Base-by-base conservation (phyloP, 768 basidiomycete species). In the Podaxis rugospora region DNA sequence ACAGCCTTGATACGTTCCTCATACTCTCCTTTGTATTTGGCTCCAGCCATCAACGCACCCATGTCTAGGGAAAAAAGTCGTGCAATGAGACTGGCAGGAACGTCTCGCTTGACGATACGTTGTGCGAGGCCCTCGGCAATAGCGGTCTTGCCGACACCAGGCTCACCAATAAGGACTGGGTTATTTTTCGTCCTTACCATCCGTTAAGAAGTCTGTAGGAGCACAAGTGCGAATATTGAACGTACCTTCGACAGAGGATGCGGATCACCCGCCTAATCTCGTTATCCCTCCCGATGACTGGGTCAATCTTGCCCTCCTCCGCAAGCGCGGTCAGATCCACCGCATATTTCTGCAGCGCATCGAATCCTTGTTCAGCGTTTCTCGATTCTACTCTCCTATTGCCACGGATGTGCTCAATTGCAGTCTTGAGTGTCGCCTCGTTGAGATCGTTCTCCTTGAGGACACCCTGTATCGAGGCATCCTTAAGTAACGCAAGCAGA, bases 51-150 rank as follows among this genome's bases (percentile, higher is more conserved):
- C 57, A 98, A 83, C 0, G 95, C 93, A 64, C 95, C 95, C 90
- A 97, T 92, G 70, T 97, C 95, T 35, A 98, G 81, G 5, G 93
- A 89, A 71, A 83, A 94, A 11, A 95, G 79, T 7, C 90, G 84
- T 2, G 84, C 83, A 52, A 93, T 79, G 28, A 95, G 75, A 66
- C 80, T 82, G 23, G 82, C 80, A 21, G 93, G 93, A 5, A 95
- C 93, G 74, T 98, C 95, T 52, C 94, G 87, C 66, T 95, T 93
- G 67, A 97, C 86, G 63, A 98, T 96, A 50, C 96, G 87, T 70
- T 96, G 95, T 0, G 96, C 95, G 5, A 99, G 86, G 42, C 94
- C 95, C 78, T 99, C 96, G 5, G 88, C 93, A 56, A 98, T 92
- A 23, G 93, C 86, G 0, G 95, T 97, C 76, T 99, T 99, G 3